Evolutionary conservation across 768 basidiomycete species (phyloP), one percentile per base, ranked within the genome.

Genomic region (Termitomyces sp.): DNA sequence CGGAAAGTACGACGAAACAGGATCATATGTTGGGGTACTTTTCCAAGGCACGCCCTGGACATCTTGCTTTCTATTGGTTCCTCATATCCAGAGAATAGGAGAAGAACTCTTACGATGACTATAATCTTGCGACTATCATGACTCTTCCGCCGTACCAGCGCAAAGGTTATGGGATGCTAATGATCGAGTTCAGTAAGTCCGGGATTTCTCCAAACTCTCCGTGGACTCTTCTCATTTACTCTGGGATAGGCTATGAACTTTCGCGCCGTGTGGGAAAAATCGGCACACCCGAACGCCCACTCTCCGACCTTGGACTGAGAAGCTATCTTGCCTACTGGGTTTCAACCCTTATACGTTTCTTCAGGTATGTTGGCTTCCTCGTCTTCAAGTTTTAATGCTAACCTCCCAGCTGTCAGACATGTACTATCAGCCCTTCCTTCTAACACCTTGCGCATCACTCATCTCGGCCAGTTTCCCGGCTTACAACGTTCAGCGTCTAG

Each of bases 131-230:
- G 3, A 95, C 93, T 70, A 99, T 99, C 64, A 86, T 98, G 63
- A 91, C 90, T 7, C 82, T 99, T 41, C 97, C 97, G 2, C 97
- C 94, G 17, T 93, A 87, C 65, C 96, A 98, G 65, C 80, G 85
- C 56, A 82, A 86, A 63, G 91, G 94, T 6, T 97, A 89, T 64
- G 97, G 96, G 2, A 93, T 91, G 79, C 85, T 98, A 25, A 80
- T 99, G 80, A 98, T 98, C 60, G 96, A 99, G 74, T 97, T 98
- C 77, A 98, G 96, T 96, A 67, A 43, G 92, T 73, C n/a, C 41
- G 19, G 0, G 35, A 44, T 37, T 5, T 25, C 52, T 32, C n/a
- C 43, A 35, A 8, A 23, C 39, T 44, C 6, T 21, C 19, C 25
- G 16, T 34, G 52, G 11, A n/a, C 40, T 37, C 6, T 17, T 41